Evolutionary conservation across 371 early-diverging fungal species (phyloP).

Genomic region (Blastocladiella emersonii): DNA sequence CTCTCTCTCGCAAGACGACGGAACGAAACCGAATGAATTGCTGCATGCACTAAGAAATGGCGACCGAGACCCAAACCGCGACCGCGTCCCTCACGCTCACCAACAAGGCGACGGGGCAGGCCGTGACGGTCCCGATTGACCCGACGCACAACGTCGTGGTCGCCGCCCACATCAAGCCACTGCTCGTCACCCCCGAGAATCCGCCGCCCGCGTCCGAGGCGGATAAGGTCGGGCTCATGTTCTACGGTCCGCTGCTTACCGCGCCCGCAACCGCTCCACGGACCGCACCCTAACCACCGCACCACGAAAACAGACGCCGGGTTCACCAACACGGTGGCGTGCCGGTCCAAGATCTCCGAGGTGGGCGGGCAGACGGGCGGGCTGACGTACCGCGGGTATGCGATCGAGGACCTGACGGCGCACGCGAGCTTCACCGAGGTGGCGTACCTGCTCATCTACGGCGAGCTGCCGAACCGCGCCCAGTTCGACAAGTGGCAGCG

Average conservation of each 20-base stretch:
- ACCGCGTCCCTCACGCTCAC: not conserved
- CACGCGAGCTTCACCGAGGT: constrained; percentile 11
- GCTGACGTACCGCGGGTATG: constrained; percentile 11
- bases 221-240: not conserved
- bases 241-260: no score
- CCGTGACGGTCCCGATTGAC: not conserved
- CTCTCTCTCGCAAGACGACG: no score
- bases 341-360: not conserved
- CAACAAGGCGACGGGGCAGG: not conserved
- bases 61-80: no score
- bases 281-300: not conserved
- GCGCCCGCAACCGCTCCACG: not conserved
- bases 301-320: not conserved
- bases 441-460: constrained; percentile 15
- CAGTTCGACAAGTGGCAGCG: constrained; percentile 14
- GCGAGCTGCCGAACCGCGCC: constrained; percentile 8
- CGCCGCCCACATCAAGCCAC: not conserved
- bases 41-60: no score
- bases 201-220: not conserved
- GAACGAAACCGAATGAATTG: no score
- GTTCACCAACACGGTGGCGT: constrained; percentile 1
- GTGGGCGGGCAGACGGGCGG: not conserved
- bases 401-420: constrained; percentile 10
- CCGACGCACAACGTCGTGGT: not conserved
- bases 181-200: not conserved